Evolutionary conservation across 495 filamentous ascomycete genomes (phyloP).

Genomic region (Corynascus novoguineensis): DNA sequence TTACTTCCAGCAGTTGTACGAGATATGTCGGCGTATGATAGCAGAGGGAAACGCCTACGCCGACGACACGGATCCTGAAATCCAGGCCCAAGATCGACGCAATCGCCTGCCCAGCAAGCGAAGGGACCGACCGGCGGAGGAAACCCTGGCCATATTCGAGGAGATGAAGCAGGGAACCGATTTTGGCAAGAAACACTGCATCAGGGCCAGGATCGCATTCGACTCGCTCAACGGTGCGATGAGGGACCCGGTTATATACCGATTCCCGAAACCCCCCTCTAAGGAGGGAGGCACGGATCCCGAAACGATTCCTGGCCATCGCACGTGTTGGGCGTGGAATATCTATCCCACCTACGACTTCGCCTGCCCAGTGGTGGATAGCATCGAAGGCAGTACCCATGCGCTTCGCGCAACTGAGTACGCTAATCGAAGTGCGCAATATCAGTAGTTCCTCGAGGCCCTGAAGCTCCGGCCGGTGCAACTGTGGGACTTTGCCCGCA

Average conservation of each 20-base stretch:
- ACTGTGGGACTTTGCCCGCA: slow-evolving; percentile 2
- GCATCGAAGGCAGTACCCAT: neutral
- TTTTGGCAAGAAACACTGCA: slow-evolving; percentile 64
- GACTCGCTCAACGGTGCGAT: slow-evolving; percentile 71
- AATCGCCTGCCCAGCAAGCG: slow-evolving; percentile 1
- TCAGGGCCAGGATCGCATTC: slow-evolving; percentile 76
- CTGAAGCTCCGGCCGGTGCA: neutral
- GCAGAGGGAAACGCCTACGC: slow-evolving; percentile 1
- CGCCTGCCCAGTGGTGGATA: slow-evolving; percentile 33
- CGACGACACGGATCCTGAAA: slow-evolving; percentile 1
- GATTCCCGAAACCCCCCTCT: slow-evolving; percentile 43
- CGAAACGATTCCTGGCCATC: slow-evolving; percentile 63
- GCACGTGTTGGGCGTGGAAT: slow-evolving; percentile 80
- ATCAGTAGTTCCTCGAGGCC: neutral
- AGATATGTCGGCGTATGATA: neutral
- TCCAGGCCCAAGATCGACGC: neutral
- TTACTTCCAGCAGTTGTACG: slow-evolving; percentile 5
- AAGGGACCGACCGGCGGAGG: neutral
- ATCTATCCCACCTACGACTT: slow-evolving; percentile 95
- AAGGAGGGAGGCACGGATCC: slow-evolving; percentile 41
- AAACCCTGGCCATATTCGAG: neutral
- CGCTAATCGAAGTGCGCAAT: neutral
- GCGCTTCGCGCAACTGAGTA: slow-evolving; percentile 1
- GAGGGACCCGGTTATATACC: slow-evolving; percentile 85
- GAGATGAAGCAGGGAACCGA: slow-evolving; percentile 2